Evolutionary conservation across 108 stramenopile species (phyloP).

Genomic region (Discostella pseudostelligera): DNA sequence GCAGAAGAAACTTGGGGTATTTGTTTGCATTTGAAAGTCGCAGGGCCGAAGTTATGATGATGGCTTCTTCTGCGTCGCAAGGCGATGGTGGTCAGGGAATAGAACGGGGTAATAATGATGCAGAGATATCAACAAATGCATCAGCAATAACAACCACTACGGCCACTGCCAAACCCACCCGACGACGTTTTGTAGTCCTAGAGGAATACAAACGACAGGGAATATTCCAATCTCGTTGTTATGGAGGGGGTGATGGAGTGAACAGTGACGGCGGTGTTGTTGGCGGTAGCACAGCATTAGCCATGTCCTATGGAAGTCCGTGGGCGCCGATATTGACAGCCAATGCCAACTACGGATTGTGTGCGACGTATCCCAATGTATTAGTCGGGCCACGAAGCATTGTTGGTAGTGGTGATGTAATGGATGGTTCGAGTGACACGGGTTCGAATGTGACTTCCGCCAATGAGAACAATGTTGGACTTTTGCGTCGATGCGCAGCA

Average conservation of each 20-base stretch:
- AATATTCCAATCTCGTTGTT: slow-evolving; percentile 21
- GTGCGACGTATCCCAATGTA: slow-evolving; percentile 83
- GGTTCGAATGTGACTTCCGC: background rate
- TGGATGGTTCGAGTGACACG: slow-evolving; percentile 8
- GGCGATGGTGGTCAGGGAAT: background rate
- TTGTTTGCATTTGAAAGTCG: slow-evolving; percentile 89
- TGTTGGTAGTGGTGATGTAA: slow-evolving; percentile 39
- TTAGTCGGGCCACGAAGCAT: slow-evolving; percentile 84
- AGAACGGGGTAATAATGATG: background rate
- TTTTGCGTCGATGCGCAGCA: slow-evolving; percentile 70
- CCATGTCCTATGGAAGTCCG: slow-evolving; percentile 37
- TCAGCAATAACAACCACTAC: slow-evolving; percentile 19
- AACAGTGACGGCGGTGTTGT: too few relatives aligned
- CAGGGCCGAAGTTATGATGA: slow-evolving; percentile 64
- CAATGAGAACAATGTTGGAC: slow-evolving; percentile 42
- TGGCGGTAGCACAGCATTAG: background rate
- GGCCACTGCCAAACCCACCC: slow-evolving; percentile 55
- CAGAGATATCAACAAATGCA: slow-evolving; percentile 1
- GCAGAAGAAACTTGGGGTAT: slow-evolving; percentile 81
- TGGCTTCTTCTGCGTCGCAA: background rate
- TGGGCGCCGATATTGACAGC: slow-evolving; percentile 62
- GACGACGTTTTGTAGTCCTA: slow-evolving; percentile 66
- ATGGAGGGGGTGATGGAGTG: slow-evolving; percentile 1
- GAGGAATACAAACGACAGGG: slow-evolving; percentile 64
- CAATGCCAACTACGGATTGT: slow-evolving; percentile 79